phyloP scores from a whole-genome alignment of 1,284 basidiomycete genomes.

The Chiua sp. region DNA sequence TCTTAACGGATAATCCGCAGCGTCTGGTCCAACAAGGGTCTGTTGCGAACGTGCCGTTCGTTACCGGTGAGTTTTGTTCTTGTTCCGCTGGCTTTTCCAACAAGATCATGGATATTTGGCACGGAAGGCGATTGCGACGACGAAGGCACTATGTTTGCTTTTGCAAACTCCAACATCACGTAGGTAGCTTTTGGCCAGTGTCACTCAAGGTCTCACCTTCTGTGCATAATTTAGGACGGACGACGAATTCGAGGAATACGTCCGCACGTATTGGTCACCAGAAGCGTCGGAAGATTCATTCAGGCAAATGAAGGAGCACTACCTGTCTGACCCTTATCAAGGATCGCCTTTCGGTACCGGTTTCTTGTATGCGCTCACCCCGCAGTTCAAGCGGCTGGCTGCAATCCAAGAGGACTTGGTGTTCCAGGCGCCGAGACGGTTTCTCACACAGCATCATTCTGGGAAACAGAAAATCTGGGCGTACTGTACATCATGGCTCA shows the following conservation, averaged over 20 bases:
- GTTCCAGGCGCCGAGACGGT: too few species aligned
- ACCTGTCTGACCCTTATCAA: slow-evolving; percentile 48
- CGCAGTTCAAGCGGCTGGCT: slow-evolving; percentile 32
- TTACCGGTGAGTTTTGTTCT: slow-evolving; percentile 41
- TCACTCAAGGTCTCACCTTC: neutral
- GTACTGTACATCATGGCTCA: too few species aligned
- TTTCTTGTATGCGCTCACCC: slow-evolving; percentile 47
- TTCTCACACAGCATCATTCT: too few species aligned
- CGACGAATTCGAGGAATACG: slow-evolving; percentile 41
- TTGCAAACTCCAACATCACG: slow-evolving; percentile 48
- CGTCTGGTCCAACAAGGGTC: slow-evolving; percentile 44
- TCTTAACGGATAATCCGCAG: slow-evolving; percentile 50
- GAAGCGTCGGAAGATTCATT: slow-evolving; percentile 20
- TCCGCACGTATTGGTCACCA: slow-evolving; percentile 41
- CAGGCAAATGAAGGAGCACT: slow-evolving; percentile 41
- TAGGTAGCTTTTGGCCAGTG: neutral
- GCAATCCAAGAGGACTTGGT: too few species aligned
- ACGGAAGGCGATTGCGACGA: slow-evolving; percentile 53
- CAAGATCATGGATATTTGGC: slow-evolving; percentile 16
- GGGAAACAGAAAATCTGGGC: too few species aligned
- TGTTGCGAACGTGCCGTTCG: slow-evolving; percentile 52
- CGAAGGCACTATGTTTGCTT: slow-evolving; percentile 57
- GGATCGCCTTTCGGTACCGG: slow-evolving; percentile 61
- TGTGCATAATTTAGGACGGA: slow-evolving; percentile 38
- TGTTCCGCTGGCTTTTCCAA: slow-evolving; percentile 26